Percentiles rank a stretch among this genome's conserved stretches.
Evolutionary conservation across 805 yeast genomes (phyloP).

Genomic region (Ascoidea tarda): DNA sequence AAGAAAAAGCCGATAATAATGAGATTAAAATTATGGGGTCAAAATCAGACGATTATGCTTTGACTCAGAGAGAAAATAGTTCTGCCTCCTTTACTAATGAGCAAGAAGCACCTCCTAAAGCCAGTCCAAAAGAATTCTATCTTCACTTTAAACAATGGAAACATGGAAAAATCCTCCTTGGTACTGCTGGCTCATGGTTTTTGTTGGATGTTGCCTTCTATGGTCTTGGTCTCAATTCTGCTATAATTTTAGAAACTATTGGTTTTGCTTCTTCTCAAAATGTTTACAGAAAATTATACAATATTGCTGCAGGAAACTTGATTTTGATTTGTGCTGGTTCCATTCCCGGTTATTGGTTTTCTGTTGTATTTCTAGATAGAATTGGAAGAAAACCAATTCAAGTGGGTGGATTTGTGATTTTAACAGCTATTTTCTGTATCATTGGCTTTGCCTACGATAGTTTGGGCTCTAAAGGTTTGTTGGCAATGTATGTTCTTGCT

Average conservation of each 20-base stretch:
- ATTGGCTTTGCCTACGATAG: conserved; percentile 79
- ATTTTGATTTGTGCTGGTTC: conserved; percentile 91
- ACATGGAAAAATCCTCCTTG: conserved; percentile 68
- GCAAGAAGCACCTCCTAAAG: conserved; percentile 28
- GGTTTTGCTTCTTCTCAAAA: conserved; percentile 67
- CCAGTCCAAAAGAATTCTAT: conserved; percentile 72
- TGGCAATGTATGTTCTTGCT: conserved; percentile 65
- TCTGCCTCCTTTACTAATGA: conserved; percentile 25
- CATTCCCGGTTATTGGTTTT: conserved; percentile 76
- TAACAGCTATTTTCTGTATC: conserved; percentile 60
- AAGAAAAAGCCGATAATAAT: conserved; percentile 38
- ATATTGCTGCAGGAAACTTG: conserved; percentile 83
- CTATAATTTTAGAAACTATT: conserved; percentile 65
- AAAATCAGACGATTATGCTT: background rate
- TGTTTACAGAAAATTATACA: conserved; percentile 56
- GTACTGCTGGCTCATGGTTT: conserved; percentile 91
- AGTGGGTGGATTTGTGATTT: conserved; percentile 55
- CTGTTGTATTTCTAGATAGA: conserved; percentile 67
- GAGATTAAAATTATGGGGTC: conserved; percentile 22
- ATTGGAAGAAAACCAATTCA: conserved; percentile 82
- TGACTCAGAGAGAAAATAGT: no score
- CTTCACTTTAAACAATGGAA: conserved; percentile 75
- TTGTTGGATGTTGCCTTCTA: conserved; percentile 81
- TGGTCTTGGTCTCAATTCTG: conserved; percentile 76
- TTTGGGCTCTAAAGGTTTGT: conserved; percentile 47